Conservation (phyloP, 192 early-diverging fungal genomes). For the Coemansia sp. region DNA sequence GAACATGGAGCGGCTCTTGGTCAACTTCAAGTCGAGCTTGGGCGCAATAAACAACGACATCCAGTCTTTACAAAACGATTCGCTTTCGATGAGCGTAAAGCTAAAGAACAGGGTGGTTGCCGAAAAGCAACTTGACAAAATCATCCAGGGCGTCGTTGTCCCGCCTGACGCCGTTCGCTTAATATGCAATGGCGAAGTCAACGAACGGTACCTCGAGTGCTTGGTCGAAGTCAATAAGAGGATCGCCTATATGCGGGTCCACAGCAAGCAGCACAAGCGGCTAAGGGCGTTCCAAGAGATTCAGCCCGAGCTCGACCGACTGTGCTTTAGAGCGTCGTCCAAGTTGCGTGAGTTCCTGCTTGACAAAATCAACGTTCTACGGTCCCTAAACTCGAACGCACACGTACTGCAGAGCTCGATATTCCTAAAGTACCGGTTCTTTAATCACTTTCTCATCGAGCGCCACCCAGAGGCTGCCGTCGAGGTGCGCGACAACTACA, state of each 20-base stretch:
- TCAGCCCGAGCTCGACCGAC: slow-evolving; percentile 90
- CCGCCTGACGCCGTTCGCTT: slow-evolving; percentile 73
- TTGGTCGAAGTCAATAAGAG: slow-evolving; percentile 87
- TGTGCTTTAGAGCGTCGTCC: slow-evolving; percentile 79
- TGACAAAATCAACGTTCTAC: slow-evolving; percentile 82
- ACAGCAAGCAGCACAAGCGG: slow-evolving; percentile 71
- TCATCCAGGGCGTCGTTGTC: slow-evolving; percentile 88
- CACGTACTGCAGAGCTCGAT: slow-evolving; percentile 91
- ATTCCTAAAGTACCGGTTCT: slow-evolving; percentile 88
- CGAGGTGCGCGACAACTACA: slow-evolving; percentile 88
- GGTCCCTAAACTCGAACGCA: slow-evolving; percentile 90
- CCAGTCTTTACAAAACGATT: slow-evolving; percentile 81
- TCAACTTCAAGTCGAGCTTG: slow-evolving; percentile 84
- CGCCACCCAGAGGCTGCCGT: slow-evolving; percentile 83
- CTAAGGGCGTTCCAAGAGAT: slow-evolving; percentile 84
- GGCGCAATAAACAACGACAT: slow-evolving; percentile 91
- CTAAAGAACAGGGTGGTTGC: slow-evolving; percentile 85
- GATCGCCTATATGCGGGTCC: slow-evolving; percentile 77
- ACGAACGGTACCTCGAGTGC: slow-evolving; percentile 86
- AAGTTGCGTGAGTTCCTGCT: slow-evolving; percentile 90
- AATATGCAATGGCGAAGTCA: slow-evolving; percentile 92
- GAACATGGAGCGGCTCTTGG: slow-evolving; percentile 84
- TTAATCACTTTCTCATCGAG: slow-evolving; percentile 90
- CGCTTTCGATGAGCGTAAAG: slow-evolving; percentile 75
- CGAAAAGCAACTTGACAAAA: slow-evolving; percentile 69